Conservation (phyloP, 2,329 filamentous ascomycete species). For the Ophiostoma fasciatum region DNA sequence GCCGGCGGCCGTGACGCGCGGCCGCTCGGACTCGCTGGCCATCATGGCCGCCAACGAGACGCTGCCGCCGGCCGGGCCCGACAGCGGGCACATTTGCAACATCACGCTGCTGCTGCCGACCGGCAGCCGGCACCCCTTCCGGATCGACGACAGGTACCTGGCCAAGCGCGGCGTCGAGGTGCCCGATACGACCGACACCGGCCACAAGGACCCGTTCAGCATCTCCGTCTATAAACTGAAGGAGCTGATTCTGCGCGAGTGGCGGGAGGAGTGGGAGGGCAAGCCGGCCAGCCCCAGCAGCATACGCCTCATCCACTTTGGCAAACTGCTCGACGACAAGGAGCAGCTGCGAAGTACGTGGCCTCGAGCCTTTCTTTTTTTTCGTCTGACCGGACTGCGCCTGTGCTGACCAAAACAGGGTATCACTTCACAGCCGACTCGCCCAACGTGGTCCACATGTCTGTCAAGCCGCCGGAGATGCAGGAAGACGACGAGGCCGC, state of each 20-base stretch:
- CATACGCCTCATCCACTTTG: conserved; percentile 85
- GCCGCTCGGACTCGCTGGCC: conserved; percentile 12
- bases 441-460: conserved; percentile 90
- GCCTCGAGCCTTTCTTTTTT: not conserved
- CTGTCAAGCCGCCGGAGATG: conserved; percentile 72
- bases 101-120: conserved; percentile 75
- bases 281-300: conserved; percentile 75
- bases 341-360: conserved; percentile 63
- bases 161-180: conserved; percentile 65
- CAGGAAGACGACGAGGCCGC: conserved; percentile 68
- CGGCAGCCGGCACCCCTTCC: conserved; percentile 77
- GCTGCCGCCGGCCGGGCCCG: conserved; percentile 4
- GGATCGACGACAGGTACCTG: conserved; percentile 76
- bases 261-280: conserved; percentile 82
- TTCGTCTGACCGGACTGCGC: too few species aligned
- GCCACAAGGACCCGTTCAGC: conserved; percentile 62
- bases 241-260: conserved; percentile 84
- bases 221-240: conserved; percentile 91
- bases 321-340: conserved; percentile 82
- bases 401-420: conserved; percentile 32
- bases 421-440: conserved; percentile 61
- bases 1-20: conserved; percentile 12
- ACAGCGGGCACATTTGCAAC: conserved; percentile 36
- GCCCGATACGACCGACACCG: conserved; percentile 45
- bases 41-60: conserved; percentile 5